These are phyloP conservation scores for carrot (Daucus carota) DNA, from an alignment of 129 eudicot species.

Conservation along the genomic window DNA sequence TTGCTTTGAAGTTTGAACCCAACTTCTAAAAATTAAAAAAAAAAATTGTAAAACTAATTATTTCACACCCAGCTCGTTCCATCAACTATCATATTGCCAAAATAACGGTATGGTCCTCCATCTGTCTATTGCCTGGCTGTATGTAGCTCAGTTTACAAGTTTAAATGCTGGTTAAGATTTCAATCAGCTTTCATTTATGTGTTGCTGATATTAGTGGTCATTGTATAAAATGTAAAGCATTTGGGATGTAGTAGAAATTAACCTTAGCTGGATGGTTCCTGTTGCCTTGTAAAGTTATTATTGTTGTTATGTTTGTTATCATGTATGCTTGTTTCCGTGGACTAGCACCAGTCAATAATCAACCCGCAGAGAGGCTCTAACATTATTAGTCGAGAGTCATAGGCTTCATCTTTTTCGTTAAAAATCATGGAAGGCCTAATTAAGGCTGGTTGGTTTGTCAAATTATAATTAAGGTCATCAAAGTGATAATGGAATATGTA, in stretches of 20 bases:
- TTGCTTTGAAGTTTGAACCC: too few species aligned
- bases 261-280: not conserved
- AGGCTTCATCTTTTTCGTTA: not conserved
- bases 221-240: not conserved
- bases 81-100: not conserved
- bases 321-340: not conserved
- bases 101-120: not conserved
- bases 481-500: not conserved
- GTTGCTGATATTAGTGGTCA: not conserved
- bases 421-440: too few species aligned
- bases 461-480: not conserved
- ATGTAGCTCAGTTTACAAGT: not conserved
- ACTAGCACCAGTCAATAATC: not conserved
- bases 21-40: too few species aligned
- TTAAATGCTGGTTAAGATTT: not conserved
- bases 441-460: too few species aligned
- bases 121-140: not conserved
- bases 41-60: not conserved
- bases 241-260: not conserved
- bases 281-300: not conserved
- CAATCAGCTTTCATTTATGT: not conserved
- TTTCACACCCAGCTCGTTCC: not conserved
- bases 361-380: not conserved
- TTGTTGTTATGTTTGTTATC: not conserved
- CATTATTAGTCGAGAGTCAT: not conserved